These are phyloP conservation scores for Plasmodium vivax DNA, from an alignment of 169 alveolate species.

Conservation along the genomic window DNA sequence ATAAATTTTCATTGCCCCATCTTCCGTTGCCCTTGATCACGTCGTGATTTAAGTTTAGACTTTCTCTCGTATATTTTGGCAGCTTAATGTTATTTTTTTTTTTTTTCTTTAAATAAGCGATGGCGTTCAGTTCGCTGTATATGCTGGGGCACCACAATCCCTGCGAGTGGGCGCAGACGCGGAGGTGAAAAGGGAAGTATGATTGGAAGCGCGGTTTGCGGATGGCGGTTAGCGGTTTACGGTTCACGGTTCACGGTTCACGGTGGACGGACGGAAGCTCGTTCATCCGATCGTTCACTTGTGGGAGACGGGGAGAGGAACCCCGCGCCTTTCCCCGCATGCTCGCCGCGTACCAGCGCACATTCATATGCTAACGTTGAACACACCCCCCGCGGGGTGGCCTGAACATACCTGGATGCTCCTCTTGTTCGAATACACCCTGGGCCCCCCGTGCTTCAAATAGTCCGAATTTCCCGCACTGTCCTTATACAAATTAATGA, in stretches of 20 bases:
- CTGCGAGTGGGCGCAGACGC: slow-evolving; percentile 62
- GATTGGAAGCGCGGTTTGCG: background rate
- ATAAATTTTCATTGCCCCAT: slow-evolving; percentile 90
- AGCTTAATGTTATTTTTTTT: slow-evolving; percentile 81
- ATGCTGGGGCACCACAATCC: slow-evolving; percentile 90
- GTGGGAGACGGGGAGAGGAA: too few relatives aligned
- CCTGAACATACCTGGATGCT: slow-evolving; percentile 81
- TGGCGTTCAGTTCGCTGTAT: slow-evolving; percentile 84
- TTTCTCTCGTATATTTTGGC: slow-evolving; percentile 89
- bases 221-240: background rate
- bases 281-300: too few relatives aligned
- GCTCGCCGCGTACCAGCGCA: background rate
- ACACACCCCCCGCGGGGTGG: background rate
- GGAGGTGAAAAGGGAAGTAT: background rate
- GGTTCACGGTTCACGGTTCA: background rate
- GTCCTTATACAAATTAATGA: slow-evolving; percentile 82
- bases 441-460: slow-evolving; percentile 84
- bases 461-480: slow-evolving; percentile 82
- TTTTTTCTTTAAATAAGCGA: slow-evolving; percentile 86
- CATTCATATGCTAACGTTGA: background rate
- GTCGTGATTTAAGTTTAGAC: slow-evolving; percentile 85
- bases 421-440: slow-evolving; percentile 83
- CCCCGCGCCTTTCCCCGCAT: background rate
- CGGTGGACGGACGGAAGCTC: background rate
- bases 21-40: slow-evolving; percentile 91